Evolutionary conservation across 306 rosid genomes (phyloP).

Genomic region (Fagus crenata): DNA sequence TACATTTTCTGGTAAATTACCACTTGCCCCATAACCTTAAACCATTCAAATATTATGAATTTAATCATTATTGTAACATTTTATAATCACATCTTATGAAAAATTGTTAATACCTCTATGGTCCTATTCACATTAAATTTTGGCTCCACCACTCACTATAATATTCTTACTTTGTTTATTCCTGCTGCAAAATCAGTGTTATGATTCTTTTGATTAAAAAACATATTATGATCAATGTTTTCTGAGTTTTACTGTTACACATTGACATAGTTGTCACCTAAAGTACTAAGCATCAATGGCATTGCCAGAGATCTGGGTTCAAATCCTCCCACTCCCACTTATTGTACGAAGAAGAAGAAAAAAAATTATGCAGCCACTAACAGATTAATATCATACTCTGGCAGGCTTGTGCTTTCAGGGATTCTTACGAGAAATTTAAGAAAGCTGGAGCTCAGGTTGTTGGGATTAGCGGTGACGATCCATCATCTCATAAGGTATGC

Average conservation of each 20-base stretch:
- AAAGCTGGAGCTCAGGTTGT: slow-evolving; percentile 94
- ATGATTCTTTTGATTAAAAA: background rate
- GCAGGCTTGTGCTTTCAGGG: slow-evolving; percentile 99
- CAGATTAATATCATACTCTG: background rate
- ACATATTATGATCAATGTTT: background rate
- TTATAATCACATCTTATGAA: too few species aligned
- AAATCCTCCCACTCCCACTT: too few species aligned
- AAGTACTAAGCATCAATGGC: background rate
- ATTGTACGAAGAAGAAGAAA: too few species aligned
- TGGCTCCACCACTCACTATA: too few species aligned
- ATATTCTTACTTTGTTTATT: background rate
- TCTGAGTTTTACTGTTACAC: background rate
- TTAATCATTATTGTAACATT: too few species aligned
- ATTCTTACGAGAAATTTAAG: slow-evolving; percentile 96
- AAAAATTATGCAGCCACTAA: slow-evolving; percentile 10
- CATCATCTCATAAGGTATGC: slow-evolving; percentile 90
- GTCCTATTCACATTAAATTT: too few species aligned
- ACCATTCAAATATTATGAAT: too few species aligned
- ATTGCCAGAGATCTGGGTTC: too few species aligned
- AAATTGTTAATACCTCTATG: too few species aligned
- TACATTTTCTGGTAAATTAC: too few species aligned
- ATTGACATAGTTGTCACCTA: background rate
- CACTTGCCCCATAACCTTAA: too few species aligned
- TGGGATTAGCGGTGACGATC: slow-evolving; percentile 85
- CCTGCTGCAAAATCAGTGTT: background rate